Evolutionary conservation across 2,329 filamentous ascomycete species (phyloP), one percentile per base, ranked within the genome.

Genomic region (Teratosphaeria epicoccoides): DNA sequence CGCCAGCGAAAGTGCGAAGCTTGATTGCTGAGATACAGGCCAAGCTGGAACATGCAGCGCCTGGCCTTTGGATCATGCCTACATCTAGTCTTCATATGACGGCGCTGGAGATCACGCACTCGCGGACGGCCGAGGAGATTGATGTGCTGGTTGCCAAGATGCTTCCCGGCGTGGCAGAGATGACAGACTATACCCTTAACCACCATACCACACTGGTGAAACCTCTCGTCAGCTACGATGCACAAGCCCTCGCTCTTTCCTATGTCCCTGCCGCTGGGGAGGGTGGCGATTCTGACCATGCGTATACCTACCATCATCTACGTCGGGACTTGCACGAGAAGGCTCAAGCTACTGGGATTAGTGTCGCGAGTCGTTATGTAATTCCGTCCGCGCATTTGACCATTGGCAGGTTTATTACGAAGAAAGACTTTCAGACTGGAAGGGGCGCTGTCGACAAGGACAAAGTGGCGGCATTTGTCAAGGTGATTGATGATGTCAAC

Each of bases 341-440:
- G 24, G 78, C 81, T 3, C 72, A 74, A 45, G 72, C 71, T 3
- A 76, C 81, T 0, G 87, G 86, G 1, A 73, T 91, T n/a, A 71
- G 77, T 14, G 77, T 95, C 28, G 84, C 77, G 22, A 87, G 86
- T 49, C 77, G 91, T 52, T 97, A 96, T 66, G 83, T 90, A 23
- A 88, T 95, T 2, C 90, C 90, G 1, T 91, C 86, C 46, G 88
- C 88, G 14, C 91, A 97, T 71, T 79, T 96, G 63, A 96, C 91
- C 0, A 79, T 97, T 52, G 90, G 80, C 0, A 77, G 91, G 3
- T 96, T 93, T 66, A 77, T 95, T 43, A 77, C 76, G 9, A 77
- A 81, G 40, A 72, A 76, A 11, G 87, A 90, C 43, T 73, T 76
- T 37, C 61, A 64, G 33, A 66, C 66, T 1, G 57, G 61, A 4